Evolutionary conservation across 148 eudicot genomes (phyloP).

Genomic region (Pouteria glomerata): DNA sequence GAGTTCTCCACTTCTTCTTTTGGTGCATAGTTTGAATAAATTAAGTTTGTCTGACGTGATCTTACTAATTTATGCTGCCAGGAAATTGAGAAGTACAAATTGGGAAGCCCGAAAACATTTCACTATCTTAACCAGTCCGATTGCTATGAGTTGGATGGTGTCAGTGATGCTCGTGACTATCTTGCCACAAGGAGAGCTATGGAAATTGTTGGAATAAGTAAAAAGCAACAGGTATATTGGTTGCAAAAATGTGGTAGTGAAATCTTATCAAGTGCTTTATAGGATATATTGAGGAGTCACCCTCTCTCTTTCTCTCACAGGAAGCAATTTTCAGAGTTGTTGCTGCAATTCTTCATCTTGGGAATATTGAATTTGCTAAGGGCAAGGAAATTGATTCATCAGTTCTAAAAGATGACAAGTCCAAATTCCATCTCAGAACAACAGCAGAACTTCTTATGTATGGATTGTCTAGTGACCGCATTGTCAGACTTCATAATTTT

Average conservation of each 20-base stretch:
- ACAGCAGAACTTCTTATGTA: conserved; percentile 95
- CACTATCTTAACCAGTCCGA: conserved; percentile 96
- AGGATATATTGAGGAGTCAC: conserved; percentile 7
- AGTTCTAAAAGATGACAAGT: conserved; percentile 76
- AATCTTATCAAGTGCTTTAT: not conserved
- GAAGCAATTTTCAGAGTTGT: conserved; percentile 98
- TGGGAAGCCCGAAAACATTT: conserved; percentile 70
- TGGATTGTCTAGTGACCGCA: conserved; percentile 15
- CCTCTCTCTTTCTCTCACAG: conserved; percentile 37
- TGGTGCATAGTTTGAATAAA: not conserved
- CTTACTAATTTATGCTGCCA: conserved; percentile 26
- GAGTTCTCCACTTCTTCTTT: not conserved
- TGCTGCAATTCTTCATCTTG: conserved; percentile 97
- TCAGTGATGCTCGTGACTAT: conserved; percentile 84
- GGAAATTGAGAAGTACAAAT: conserved; percentile 77
- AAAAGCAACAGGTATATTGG: conserved; percentile 62
- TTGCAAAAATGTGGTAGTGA: not conserved
- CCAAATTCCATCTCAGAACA: conserved; percentile 82
- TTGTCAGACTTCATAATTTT: not conserved
- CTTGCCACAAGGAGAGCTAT: conserved; percentile 97
- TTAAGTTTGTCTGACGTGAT: not conserved
- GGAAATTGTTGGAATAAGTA: conserved; percentile 95
- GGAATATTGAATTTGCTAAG: conserved; percentile 86
- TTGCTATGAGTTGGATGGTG: conserved; percentile 75
- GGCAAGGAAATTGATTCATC: conserved; percentile 95